These are phyloP conservation scores for Phialophora chinensis DNA, from an alignment of 2,329 filamentous ascomycete genomes.

Conservation along the genomic window DNA sequence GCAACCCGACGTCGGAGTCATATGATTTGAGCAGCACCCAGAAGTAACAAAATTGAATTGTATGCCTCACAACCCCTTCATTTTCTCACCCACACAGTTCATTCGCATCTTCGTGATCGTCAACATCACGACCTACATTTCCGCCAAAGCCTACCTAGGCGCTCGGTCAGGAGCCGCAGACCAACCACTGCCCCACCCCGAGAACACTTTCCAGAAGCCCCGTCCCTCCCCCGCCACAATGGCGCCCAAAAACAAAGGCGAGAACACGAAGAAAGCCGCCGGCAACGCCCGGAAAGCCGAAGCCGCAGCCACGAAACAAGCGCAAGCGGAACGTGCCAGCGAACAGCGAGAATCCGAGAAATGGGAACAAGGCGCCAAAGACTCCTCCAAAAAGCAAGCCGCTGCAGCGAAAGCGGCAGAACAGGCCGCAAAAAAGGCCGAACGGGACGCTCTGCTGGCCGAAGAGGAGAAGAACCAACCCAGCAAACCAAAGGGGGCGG, in stretches of 20 bases:
- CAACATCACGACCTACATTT: constrained; percentile 37
- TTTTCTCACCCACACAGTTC: constrained; percentile 39
- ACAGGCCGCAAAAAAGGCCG: constrained; percentile 85
- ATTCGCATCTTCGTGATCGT: constrained; percentile 45
- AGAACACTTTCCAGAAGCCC: background rate
- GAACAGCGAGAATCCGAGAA: constrained; percentile 66
- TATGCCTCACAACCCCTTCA: constrained; percentile 31
- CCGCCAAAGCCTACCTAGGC: constrained; percentile 26
- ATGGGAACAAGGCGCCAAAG: constrained; percentile 88
- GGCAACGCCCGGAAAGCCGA: constrained; percentile 91
- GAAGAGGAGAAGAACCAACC: constrained; percentile 78
- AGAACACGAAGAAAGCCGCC: constrained; percentile 85
- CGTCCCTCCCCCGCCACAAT: constrained; percentile 51
- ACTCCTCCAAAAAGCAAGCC: constrained; percentile 84
- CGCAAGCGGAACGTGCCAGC: constrained; percentile 68
- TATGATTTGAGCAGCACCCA: background rate
- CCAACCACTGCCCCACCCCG: constrained; percentile 1
- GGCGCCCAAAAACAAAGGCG: constrained; percentile 73
- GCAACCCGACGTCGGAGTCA: background rate
- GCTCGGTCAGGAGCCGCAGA: background rate
- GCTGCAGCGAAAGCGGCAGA: constrained; percentile 85
- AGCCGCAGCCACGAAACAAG: constrained; percentile 78
- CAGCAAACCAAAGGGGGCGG: constrained; percentile 64
- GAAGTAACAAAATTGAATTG: background rate
- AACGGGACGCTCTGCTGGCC: constrained; percentile 79